Base-by-base conservation (phyloP, 441 rosid genomes). In the Erodium trifolium region DNA sequence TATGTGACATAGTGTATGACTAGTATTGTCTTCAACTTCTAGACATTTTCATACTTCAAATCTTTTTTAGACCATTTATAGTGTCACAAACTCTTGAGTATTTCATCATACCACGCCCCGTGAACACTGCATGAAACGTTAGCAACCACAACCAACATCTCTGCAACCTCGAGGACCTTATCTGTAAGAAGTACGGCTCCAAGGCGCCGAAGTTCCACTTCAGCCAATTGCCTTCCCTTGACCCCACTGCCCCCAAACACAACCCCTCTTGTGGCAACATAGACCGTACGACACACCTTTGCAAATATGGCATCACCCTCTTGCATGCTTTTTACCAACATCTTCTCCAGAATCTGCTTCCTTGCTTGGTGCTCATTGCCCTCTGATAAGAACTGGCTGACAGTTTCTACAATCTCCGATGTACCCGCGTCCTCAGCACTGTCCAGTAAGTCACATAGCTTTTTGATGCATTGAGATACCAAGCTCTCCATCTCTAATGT, bases 261-360 rank as follows among this genome's bases (percentile, higher is more conserved):
- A 41, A 86, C 80, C 69, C 94, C 97, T 74, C 98, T 82, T 10
- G 75, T 76, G 13, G 91, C 93, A 71, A 82, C 67, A 73, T 94
- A 86, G 11, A 94, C 78, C 45, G 97, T 86, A 7, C 68, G 80
- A 41, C 90, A 85, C 37, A 94, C 91, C 83, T 82, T 92, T 63
- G 81, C 87, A 64, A 90, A 94, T 70, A 94, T 82, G 6, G 90
- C 82, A 76, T 92, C 94, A 43, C 94, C 93, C 19, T 87, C 91
- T 71, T 78, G 89, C 80, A 94, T 79, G 78, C 96, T 88, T 86
- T 83, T 94, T 10, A 79, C 87, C 70, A 94, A 55, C 80, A 84
- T 83, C 72, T 87, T 83, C 67, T 71, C 81, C 94, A 92, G 85
- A 66, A 92, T 72, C n/a, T 49, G 75, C 78, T 88, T 90, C 82